Base-by-base conservation (phyloP, 129 eudicot genomes). In the Cynara cardunculus region DNA sequence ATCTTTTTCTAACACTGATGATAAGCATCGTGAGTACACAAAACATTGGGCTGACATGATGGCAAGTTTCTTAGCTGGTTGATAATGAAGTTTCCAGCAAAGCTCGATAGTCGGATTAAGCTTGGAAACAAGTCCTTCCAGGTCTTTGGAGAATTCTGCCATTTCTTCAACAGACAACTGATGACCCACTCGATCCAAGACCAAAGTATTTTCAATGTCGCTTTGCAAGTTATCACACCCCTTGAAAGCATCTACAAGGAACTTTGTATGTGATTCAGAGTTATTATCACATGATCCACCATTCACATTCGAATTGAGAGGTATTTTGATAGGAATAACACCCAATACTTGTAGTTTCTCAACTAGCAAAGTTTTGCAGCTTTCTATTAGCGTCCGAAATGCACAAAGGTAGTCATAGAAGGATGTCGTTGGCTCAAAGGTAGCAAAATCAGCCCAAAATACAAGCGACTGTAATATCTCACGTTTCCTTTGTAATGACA, bases 21-120 rank as follows among this genome's bases (percentile, higher is more conserved):
- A 82, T 82, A 92, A 82, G 89, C 88, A 92, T 78, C 84, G 89
- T 21, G 84, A 83, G 88, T 90, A 94, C 67, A 88, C 80, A 71
- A 83, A 89, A 81, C 99, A 90, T 41, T 94, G 90, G 41, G 93
- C 92, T 44, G 89, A 88, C 25, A 69, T 85, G 73, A 80, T 77
- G 5, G 85, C 74, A 59, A 94, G 86, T 61, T 80, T 90, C 78
- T 80, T 86, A 53, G 90, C 87, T 46, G 89, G 85, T 74, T 84
- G 91, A 82, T 78, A 75, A 79, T 94, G 99, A 76, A 94, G 90
- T 78, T 86, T 94, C 90, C 88, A 94, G 89, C 95, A 92, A 53
- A 75, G 82, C 83, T 94, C 99, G 32, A 90, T 74, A 16, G 96
- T 87, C 13, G 87, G 87, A 82, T 82, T 73, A 72, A 94, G 92